Percentiles rank a stretch among this genome's conserved stretches.
These are phyloP conservation scores for Lepidopterella palustris DNA, from an alignment of 495 filamentous ascomycete genomes.

Conservation along the genomic window DNA sequence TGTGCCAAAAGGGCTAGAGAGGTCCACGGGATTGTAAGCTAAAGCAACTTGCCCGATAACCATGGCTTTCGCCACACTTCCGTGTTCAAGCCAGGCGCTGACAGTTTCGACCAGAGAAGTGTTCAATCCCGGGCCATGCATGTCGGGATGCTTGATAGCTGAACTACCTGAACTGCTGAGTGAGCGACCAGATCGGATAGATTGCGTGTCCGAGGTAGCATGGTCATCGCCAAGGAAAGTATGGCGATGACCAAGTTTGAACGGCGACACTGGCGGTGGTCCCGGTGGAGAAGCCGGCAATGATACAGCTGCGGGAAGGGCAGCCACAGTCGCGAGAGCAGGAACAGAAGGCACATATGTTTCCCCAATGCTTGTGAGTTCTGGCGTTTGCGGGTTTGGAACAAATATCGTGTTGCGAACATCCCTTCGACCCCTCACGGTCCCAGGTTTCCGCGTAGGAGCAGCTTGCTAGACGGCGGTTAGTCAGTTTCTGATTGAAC, in stretches of 20 bases:
- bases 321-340: slow-evolving; percentile 2
- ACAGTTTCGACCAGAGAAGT: slow-evolving; percentile 90
- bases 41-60: slow-evolving; percentile 89
- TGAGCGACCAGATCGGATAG: slow-evolving; percentile 82
- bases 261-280: slow-evolving; percentile 31
- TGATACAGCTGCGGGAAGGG: slow-evolving; percentile 5
- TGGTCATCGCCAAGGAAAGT: slow-evolving; percentile 44
- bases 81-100: slow-evolving; percentile 73
- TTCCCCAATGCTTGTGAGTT: slow-evolving; percentile 26
- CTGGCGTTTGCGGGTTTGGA: slow-evolving; percentile 26
- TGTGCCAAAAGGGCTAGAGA: slow-evolving; percentile 43
- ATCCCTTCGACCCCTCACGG: slow-evolving; percentile 80
- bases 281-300: slow-evolving; percentile 11
- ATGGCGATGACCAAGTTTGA: slow-evolving; percentile 27
- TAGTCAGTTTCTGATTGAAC: slow-evolving; percentile 8
- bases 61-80: slow-evolving; percentile 60
- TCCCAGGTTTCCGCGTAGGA: slow-evolving; percentile 60
- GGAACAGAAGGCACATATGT: slow-evolving; percentile 14
- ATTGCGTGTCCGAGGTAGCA: slow-evolving; percentile 78
- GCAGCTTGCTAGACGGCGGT: slow-evolving; percentile 45
- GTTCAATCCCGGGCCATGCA: slow-evolving; percentile 74
- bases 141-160: slow-evolving; percentile 68
- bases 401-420: slow-evolving; percentile 52
- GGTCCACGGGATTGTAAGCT: slow-evolving; percentile 61
- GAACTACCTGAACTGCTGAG: slow-evolving; percentile 54